A percentile compares a stretch with the other conserved stretches of the same genome.
phyloP scores from a whole-genome alignment of 202 grass and related monocot species.

The Thinopyrum obtusiflorum region DNA sequence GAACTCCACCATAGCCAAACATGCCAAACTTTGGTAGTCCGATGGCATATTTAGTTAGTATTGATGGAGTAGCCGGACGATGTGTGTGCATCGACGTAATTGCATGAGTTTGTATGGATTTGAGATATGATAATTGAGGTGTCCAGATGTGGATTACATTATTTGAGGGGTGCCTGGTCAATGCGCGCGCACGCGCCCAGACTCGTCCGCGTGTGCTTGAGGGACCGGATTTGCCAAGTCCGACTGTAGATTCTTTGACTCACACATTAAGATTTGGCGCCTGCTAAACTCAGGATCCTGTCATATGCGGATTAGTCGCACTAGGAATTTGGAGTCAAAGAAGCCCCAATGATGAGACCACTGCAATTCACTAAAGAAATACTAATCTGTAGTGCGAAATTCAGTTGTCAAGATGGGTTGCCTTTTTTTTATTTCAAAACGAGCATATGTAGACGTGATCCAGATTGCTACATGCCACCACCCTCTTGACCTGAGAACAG shows the following conservation, averaged over 20 bases:
- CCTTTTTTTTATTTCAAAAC: background rate
- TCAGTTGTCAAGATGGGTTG: conserved; percentile 7
- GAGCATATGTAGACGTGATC: conserved; percentile 3
- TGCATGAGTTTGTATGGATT: too few species aligned
- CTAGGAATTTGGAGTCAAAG: background rate
- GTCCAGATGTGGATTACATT: too few species aligned
- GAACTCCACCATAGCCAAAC: too few species aligned
- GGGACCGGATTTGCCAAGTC: too few species aligned
- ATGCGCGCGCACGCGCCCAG: too few species aligned
- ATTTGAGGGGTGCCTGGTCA: too few species aligned
- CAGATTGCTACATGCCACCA: background rate
- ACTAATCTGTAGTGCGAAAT: background rate
- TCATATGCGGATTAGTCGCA: background rate
- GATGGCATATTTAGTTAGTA: too few species aligned
- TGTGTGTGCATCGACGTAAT: too few species aligned
- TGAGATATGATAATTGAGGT: too few species aligned
- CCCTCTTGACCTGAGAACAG: conserved; percentile 4
- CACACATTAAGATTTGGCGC: background rate
- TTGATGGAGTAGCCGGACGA: too few species aligned
- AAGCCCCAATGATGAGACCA: conserved; percentile 25
- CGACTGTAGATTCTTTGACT: background rate
- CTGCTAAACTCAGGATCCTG: background rate
- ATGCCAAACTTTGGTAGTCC: too few species aligned
- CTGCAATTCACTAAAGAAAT: background rate
- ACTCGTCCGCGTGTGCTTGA: too few species aligned